A percentile compares a stretch with the other conserved stretches of the same genome.
Conservation (phyloP, 768 basidiomycete species). For the Serendipita sp. region DNA sequence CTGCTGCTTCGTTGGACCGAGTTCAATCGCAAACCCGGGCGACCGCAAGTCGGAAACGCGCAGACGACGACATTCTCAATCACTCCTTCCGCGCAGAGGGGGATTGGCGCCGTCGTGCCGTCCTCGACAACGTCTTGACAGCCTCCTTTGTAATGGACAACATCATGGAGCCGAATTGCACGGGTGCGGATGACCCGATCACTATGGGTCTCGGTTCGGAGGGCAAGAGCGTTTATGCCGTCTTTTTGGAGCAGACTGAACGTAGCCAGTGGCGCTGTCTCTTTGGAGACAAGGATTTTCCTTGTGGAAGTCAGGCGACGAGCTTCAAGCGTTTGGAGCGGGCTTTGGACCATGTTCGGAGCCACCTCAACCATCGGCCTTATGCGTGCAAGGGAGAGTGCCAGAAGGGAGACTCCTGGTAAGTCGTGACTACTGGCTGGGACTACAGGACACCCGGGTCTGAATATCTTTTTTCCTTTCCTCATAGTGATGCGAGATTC, state of each 20-base stretch:
- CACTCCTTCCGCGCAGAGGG: not conserved
- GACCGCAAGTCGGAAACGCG: not conserved
- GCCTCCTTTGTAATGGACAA: not conserved
- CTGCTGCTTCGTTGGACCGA: not conserved
- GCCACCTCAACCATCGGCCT: conserved; percentile 5
- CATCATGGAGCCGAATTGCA: not conserved
- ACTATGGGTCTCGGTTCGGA: not conserved
- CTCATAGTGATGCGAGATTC: not conserved
- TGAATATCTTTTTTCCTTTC: not conserved
- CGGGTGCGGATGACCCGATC: not conserved
- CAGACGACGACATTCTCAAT: not conserved
- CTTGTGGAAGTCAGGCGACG: not conserved
- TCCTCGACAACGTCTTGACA: not conserved
- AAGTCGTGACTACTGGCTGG: not conserved
- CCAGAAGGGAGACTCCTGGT: conserved; percentile 5
- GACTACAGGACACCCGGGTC: not conserved
- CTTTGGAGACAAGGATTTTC: not conserved
- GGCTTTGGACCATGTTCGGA: not conserved
- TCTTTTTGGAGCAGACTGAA: not conserved
- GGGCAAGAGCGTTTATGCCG: conserved; percentile 3
- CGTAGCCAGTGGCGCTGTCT: not conserved
- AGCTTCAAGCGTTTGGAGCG: not conserved
- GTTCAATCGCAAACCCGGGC: not conserved
- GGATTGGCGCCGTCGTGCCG: not conserved
- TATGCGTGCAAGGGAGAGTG: conserved; percentile 1